Evolutionary conservation across 129 eudicot genomes (phyloP), one percentile per base, ranked within the genome.

Genomic region (Pulicaria dysenterica): DNA sequence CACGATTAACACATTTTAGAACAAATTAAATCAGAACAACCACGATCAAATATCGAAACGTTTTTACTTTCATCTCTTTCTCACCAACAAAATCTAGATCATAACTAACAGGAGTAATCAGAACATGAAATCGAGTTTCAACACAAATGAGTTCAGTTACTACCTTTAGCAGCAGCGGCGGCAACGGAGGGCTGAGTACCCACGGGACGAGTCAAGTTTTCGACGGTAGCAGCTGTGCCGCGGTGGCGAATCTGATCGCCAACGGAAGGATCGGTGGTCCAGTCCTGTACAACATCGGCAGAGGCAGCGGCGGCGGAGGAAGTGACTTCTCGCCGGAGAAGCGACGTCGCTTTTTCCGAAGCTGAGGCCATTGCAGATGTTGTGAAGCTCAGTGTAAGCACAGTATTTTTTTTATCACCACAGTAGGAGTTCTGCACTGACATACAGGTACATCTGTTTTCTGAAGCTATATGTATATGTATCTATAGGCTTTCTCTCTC

Each of bases 161-260:
- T 54, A 84, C 92, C 92, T 87, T 87, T 87, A 47, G 85, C 42
- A 15, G 89, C 66, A 73, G 87, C 45, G 44, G 74, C 16, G 62
- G 78, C 67, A 12, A 85, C 47, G 31, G 83, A 69, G 11, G 85
- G 56, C 46, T 84, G 78, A 63, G 83, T 47, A 67, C 67, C 89
- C 48, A 79, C 86, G 1, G 85, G 62, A 58, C 85, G 82, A 40
- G 83, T 87, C 56, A 79, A 75, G 51, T 80, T 50, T 44, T 81
- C 78, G 80, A 76, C 77, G 56, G 88, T 60, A 72, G 85, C 48
- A 72, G 85, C 72, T 10, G 79, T 64, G 50, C 70, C 83, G 49
- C 77, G 79, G 78, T 45, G 83, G 38, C 73, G 80, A 80, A 86
- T 80, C 87, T 80, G 82, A 83, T 86, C 87, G 34, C 72, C 87